phyloP scores from a whole-genome alignment of 2,329 filamentous ascomycete genomes.

The Pseudogymnoascus destructans region DNA sequence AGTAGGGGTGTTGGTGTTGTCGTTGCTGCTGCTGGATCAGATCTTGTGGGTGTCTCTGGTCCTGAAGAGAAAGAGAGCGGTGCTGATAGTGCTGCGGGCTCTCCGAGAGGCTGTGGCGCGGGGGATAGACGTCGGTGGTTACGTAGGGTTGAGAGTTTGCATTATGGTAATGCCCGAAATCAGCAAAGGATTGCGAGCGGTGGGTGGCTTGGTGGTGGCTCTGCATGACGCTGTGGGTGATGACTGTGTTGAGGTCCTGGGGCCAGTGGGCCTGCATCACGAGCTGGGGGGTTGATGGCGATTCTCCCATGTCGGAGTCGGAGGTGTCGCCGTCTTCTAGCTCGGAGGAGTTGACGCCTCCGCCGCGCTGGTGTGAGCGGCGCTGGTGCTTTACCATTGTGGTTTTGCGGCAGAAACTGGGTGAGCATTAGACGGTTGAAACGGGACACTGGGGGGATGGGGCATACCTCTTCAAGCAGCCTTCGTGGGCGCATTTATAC shows the following conservation, averaged over 20 bases:
- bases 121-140: slow-evolving; percentile 28
- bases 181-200: slow-evolving; percentile 40
- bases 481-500: slow-evolving; percentile 44
- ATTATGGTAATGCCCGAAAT: slow-evolving; percentile 33
- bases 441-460: background rate
- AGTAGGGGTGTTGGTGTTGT: slow-evolving; percentile 27
- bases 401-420: slow-evolving; percentile 58
- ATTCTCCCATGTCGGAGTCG: slow-evolving; percentile 35
- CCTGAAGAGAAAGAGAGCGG: slow-evolving; percentile 26
- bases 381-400: slow-evolving; percentile 58
- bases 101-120: slow-evolving; percentile 36
- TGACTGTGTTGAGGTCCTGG: slow-evolving; percentile 23
- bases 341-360: slow-evolving; percentile 40
- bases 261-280: slow-evolving; percentile 38
- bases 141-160: slow-evolving; percentile 27
- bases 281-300: slow-evolving; percentile 44
- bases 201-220: slow-evolving; percentile 31
- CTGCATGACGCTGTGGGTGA: slow-evolving; percentile 24
- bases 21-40: slow-evolving; percentile 27
- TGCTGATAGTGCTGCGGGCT: slow-evolving; percentile 32
- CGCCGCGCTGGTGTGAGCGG: slow-evolving; percentile 42
- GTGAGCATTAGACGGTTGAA: background rate
- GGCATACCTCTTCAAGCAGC: slow-evolving; percentile 26
- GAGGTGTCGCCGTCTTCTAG: slow-evolving; percentile 27
- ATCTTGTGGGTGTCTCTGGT: slow-evolving; percentile 29